Evolutionary conservation across 2,329 filamentous ascomycete species (phyloP).

Genomic region (Colletotrichum endophyticum): DNA sequence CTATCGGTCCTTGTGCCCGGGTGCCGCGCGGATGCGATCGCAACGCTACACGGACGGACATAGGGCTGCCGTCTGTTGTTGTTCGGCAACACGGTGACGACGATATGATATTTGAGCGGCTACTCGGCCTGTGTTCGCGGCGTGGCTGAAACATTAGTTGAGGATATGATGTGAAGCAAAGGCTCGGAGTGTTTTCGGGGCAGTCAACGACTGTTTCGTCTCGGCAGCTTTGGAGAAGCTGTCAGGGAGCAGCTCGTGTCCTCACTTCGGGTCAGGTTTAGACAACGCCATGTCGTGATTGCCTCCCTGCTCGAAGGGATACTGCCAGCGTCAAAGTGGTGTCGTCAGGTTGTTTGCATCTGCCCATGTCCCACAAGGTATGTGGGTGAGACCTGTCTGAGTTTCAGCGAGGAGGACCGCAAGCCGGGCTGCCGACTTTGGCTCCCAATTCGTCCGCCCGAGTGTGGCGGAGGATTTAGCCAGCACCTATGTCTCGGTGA

Average conservation of each 20-base stretch:
- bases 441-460: background rate
- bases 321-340: background rate
- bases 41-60: background rate
- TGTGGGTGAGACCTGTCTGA: constrained; percentile 1
- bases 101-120: background rate
- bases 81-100: background rate
- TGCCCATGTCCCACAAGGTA: background rate
- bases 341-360: background rate
- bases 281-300: background rate
- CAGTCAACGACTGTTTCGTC: background rate
- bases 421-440: background rate
- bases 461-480: background rate
- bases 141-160: background rate
- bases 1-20: background rate
- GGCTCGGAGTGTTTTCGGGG: background rate
- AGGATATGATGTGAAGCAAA: background rate
- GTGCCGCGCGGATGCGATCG: background rate
- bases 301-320: background rate
- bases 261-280: background rate
- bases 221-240: background rate
- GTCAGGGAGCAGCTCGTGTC: background rate
- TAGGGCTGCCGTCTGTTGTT: background rate
- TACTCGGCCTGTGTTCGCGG: background rate
- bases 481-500: background rate
- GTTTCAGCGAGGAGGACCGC: background rate